Evolutionary conservation across 2,329 filamentous ascomycete species (phyloP).

Genomic region (Onygenales sp.): DNA sequence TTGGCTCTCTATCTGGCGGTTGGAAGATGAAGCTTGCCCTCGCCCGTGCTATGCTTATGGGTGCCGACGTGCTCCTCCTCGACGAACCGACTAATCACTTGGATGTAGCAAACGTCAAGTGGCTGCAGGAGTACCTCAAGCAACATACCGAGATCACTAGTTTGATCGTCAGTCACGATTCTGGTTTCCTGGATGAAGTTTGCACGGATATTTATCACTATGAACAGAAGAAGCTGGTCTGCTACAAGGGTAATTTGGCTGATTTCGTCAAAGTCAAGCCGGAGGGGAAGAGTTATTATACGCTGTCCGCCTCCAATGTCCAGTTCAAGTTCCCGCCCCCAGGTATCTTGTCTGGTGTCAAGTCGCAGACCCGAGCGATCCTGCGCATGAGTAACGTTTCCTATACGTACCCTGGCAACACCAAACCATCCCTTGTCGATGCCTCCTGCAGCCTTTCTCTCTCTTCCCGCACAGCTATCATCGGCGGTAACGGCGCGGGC

Average conservation of each 20-base stretch:
- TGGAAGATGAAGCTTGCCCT: constrained; percentile 99
- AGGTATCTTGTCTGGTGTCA: constrained; percentile 88
- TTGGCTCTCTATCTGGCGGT: constrained; percentile 90
- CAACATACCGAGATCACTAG: constrained; percentile 93
- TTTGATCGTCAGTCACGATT: constrained; percentile 97
- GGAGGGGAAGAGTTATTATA: constrained; percentile 97
- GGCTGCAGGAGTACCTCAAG: constrained; percentile 93
- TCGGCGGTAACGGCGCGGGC: constrained; percentile 93
- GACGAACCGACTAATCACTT: constrained; percentile 99
- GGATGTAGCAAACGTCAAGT: constrained; percentile 91
- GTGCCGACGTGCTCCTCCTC: constrained; percentile 88
- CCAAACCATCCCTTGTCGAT: constrained; percentile 78
- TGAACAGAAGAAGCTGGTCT: constrained; percentile 83
- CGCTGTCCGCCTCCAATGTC: constrained; percentile 73
- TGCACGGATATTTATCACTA: constrained; percentile 99
- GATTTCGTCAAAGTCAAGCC: constrained; percentile 79
- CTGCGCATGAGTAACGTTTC: constrained; percentile 88
- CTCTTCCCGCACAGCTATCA: constrained; percentile 90
- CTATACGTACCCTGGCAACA: constrained; percentile 83
- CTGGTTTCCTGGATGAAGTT: constrained; percentile 89
- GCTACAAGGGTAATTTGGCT: constrained; percentile 42
- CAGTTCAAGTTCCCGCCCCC: constrained; percentile 98
- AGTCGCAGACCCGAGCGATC: constrained; percentile 87
- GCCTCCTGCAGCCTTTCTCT: constrained; percentile 81
- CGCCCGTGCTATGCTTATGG: constrained; percentile 91